Base-by-base conservation (phyloP, 306 rosid genomes). In the Rosa multiflora region DNA sequence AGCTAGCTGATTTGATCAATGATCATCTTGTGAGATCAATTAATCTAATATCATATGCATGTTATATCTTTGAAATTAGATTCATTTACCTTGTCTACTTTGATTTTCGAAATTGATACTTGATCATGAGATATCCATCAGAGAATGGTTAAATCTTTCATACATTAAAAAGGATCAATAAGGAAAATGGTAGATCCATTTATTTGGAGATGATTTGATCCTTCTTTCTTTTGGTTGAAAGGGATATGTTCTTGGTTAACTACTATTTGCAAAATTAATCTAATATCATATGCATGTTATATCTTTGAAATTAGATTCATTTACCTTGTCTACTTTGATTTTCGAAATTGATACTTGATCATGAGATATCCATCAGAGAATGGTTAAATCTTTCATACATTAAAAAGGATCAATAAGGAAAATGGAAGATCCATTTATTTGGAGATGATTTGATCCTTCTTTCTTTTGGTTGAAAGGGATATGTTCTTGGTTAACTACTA, bases 21-120 rank as follows among this genome's bases (percentile, higher is more conserved):
- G 70, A 64, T 32, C 44, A 35, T 64, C 9, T 64, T 35, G 70
- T 32, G 70, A 64, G 21, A 64, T 64, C 70, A 64, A 64, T 32
- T 17, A 0, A 26, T 61, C 4, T 64, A 15, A 6, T 44, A 6
- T 64, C 4, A 6, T 44, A 6, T 64, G n/a, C 21, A 35, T 35
- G 44, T n/a, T 67, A 9, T 18, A 64, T 67, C 13, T 40, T 4
- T 67, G 72, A 67, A 18, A 40, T 8, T 20, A 40, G 49, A 67
- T 67, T 9, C 2, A 8, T 40, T 66, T 12, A 32, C 12, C 70
- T 37, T 66, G 12, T 66, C 26, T 4, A 37, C 10, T 8, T 66
- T 62, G 35, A 26, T 62, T 62, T 29, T 29, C 42, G 7, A 62
- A 10, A 26, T 62, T 4, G 42, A 29, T 29, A 10, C 40, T 62